Evolutionary conservation across 176 grass and related monocot genomes (phyloP).

Genomic region (Bolboschoenus planiculmis): DNA sequence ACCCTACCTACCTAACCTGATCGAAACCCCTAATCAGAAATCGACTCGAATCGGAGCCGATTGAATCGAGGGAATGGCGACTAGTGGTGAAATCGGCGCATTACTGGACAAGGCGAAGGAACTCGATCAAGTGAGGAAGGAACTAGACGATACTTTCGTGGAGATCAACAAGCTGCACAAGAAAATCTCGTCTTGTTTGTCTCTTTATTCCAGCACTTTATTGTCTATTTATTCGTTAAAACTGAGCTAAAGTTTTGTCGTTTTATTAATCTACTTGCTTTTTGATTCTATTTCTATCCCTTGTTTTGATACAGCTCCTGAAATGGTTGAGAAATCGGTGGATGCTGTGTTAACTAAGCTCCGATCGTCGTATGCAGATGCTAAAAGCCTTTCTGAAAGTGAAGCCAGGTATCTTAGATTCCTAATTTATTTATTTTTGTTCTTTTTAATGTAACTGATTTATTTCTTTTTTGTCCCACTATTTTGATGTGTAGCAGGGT

Average conservation of each 20-base stretch:
- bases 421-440: not conserved
- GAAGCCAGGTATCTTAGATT: conserved; percentile 59
- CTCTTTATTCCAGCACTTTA: not conserved
- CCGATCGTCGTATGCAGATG: conserved; percentile 50
- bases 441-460: not conserved
- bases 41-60: not conserved
- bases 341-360: conserved; percentile 54
- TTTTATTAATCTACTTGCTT: conserved; percentile 22
- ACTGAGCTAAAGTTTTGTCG: not conserved
- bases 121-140: conserved; percentile 27
- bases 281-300: conserved; percentile 25
- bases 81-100: not conserved
- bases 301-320: conserved; percentile 49
- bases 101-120: conserved; percentile 20
- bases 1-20: not conserved
- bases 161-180: conserved; percentile 36
- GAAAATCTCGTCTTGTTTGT: conserved; percentile 27
- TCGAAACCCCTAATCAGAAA: not conserved
- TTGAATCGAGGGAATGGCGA: not conserved
- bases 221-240: not conserved
- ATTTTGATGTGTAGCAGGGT: not conserved
- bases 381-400: conserved; percentile 72
- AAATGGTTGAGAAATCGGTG: conserved; percentile 59
- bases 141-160: not conserved
- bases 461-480: not conserved